phyloP scores from a whole-genome alignment of 257 asterid genomes.

The Plantago major region DNA sequence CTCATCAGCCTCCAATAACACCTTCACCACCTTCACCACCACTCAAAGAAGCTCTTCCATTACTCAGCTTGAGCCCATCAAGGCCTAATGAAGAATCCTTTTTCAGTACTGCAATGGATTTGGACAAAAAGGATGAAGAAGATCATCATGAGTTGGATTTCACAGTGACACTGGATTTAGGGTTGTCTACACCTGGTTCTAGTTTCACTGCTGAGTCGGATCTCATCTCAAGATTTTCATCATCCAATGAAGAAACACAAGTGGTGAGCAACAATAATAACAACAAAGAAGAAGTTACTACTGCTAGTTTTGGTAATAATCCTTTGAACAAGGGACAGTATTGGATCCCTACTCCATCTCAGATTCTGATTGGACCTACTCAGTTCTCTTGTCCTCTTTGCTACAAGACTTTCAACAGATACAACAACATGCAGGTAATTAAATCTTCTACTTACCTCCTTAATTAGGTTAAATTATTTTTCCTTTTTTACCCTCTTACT shows the following conservation, averaged over 20 bases:
- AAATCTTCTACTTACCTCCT: background rate
- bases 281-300: constrained; percentile 31
- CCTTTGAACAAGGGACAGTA: constrained; percentile 64
- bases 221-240: constrained; percentile 26
- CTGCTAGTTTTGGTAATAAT: constrained; percentile 23
- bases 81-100: constrained; percentile 25
- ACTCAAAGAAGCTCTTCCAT: constrained; percentile 62
- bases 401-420: constrained; percentile 55
- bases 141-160: constrained; percentile 27
- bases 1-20: background rate
- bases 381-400: constrained; percentile 63
- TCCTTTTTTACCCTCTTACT: no score
- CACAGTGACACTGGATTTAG: constrained; percentile 38
- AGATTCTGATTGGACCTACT: constrained; percentile 57
- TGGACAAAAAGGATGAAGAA: constrained; percentile 20
- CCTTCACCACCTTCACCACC: constrained; percentile 70
- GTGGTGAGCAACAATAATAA: constrained; percentile 2
- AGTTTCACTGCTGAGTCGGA: constrained; percentile 23
- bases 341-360: constrained; percentile 63
- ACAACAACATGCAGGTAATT: constrained; percentile 53
- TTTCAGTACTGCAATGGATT: constrained; percentile 31
- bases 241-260: constrained; percentile 13
- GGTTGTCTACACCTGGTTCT: constrained; percentile 40
- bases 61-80: constrained; percentile 53
- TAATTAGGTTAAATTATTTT: no score